Conservation (phyloP, 495 filamentous ascomycete genomes). For the Parathielavia hyrcaniae region DNA sequence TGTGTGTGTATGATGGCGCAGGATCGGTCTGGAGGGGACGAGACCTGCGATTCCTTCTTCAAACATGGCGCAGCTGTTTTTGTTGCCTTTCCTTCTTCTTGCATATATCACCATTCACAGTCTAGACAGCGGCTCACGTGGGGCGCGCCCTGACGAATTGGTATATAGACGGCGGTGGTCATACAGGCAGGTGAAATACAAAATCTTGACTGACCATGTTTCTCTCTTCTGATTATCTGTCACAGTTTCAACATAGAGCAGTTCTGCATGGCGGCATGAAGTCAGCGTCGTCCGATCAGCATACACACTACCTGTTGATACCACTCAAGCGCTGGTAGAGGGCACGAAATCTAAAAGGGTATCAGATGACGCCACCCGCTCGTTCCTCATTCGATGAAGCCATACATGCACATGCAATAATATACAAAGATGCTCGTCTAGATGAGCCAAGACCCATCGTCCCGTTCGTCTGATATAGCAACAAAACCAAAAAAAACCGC, state of each 20-base stretch:
- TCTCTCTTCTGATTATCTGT: background rate
- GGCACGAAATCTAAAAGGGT: too few species aligned
- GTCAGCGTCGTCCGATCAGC: too few species aligned
- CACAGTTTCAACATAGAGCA: too few species aligned
- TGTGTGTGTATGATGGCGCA: constrained; percentile 2
- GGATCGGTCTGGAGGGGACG: background rate
- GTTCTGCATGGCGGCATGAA: too few species aligned
- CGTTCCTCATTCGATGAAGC: background rate
- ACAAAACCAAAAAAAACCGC: too few species aligned
- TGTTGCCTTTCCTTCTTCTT: background rate
- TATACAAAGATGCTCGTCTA: background rate
- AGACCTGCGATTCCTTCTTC: background rate
- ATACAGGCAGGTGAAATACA: background rate
- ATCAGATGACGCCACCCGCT: too few species aligned
- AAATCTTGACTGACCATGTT: background rate
- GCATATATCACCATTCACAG: background rate
- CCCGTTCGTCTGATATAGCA: background rate
- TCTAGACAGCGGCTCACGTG: background rate
- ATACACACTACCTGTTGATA: too few species aligned
- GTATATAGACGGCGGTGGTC: background rate
- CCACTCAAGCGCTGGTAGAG: too few species aligned
- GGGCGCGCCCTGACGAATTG: background rate
- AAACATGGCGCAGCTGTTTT: background rate
- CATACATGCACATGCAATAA: background rate
- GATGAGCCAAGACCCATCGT: too few species aligned